These are phyloP conservation scores for Ceratocystis cacaofunesta DNA, from an alignment of 2,329 filamentous ascomycete genomes.

Conservation along the genomic window DNA sequence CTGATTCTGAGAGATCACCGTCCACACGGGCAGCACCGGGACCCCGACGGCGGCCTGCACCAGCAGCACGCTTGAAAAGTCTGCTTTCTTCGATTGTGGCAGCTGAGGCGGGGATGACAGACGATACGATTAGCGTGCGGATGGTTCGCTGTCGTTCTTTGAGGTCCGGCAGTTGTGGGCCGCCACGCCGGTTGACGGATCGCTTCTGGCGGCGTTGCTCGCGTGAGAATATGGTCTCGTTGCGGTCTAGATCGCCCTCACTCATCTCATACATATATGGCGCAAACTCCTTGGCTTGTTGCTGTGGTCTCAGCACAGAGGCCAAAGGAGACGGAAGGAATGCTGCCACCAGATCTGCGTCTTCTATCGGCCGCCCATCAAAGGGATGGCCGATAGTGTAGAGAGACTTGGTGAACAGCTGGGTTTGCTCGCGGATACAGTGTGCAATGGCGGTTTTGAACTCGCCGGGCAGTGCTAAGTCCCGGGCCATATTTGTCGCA, in stretches of 20 bases:
- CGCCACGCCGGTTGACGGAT: conserved; percentile 83
- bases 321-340: conserved; percentile 76
- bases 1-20: conserved; percentile 71
- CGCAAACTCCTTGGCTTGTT: conserved; percentile 84
- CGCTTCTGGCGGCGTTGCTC: conserved; percentile 91
- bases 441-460: conserved; percentile 97
- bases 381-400: conserved; percentile 92
- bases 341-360: conserved; percentile 70
- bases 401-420: conserved; percentile 83
- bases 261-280: conserved; percentile 90
- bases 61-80: conserved; percentile 65
- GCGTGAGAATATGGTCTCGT: conserved; percentile 81
- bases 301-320: conserved; percentile 74
- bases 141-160: conserved; percentile 91
- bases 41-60: conserved; percentile 31
- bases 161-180: conserved; percentile 85
- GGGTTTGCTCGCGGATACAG: conserved; percentile 89
- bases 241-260: conserved; percentile 76
- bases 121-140: conserved; percentile 80
- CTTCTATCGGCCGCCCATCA: conserved; percentile 83
- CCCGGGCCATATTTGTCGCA: conserved; percentile 72
- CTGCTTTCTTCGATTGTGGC: conserved; percentile 67
- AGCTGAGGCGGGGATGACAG: conserved; percentile 77
- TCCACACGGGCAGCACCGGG: conserved; percentile 35
- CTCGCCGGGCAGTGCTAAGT: conserved; percentile 82